Evolutionary conservation across 495 filamentous ascomycete species (phyloP).

Genomic region (Xylaria longipes): DNA sequence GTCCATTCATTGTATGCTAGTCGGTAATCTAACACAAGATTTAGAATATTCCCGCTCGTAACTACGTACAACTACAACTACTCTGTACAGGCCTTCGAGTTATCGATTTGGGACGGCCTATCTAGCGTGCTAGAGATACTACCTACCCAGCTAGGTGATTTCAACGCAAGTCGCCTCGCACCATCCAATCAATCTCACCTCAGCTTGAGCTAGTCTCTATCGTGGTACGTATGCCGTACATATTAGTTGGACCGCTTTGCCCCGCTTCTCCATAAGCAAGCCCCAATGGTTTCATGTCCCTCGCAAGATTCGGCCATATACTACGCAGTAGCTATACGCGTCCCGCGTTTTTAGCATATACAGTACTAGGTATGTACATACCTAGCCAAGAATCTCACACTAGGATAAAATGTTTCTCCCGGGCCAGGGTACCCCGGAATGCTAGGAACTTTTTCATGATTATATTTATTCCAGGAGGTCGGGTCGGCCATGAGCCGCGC

Average conservation of each 20-base stretch:
- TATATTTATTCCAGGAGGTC: slow-evolving; percentile 9
- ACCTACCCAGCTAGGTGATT: slow-evolving; percentile 4
- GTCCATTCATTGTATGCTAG: neutral
- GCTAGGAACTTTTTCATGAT: neutral
- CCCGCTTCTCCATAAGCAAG: neutral
- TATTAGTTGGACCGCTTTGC: neutral
- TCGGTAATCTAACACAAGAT: neutral
- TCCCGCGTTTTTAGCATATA: neutral
- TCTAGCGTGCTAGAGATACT: neutral
- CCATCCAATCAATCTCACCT: slow-evolving; percentile 18
- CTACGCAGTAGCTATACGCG: neutral
- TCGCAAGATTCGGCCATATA: neutral
- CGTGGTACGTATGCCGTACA: neutral
- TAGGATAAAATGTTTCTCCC: neutral
- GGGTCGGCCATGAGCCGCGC: slow-evolving; percentile 1
- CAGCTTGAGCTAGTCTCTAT: neutral
- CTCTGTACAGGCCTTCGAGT: neutral
- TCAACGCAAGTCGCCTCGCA: neutral
- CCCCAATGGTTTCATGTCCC: slow-evolving; percentile 6
- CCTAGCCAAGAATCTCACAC: neutral
- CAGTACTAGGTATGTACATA: neutral
- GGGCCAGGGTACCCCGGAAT: slow-evolving; percentile 10
- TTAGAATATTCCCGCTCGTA: neutral
- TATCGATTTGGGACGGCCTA: neutral
- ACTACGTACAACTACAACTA: too few species aligned